A percentile compares a stretch with the other conserved stretches of the same genome.
These are phyloP conservation scores for Pseudopyricularia javanii DNA, from an alignment of 2,329 filamentous ascomycete species.

Conservation along the genomic window DNA sequence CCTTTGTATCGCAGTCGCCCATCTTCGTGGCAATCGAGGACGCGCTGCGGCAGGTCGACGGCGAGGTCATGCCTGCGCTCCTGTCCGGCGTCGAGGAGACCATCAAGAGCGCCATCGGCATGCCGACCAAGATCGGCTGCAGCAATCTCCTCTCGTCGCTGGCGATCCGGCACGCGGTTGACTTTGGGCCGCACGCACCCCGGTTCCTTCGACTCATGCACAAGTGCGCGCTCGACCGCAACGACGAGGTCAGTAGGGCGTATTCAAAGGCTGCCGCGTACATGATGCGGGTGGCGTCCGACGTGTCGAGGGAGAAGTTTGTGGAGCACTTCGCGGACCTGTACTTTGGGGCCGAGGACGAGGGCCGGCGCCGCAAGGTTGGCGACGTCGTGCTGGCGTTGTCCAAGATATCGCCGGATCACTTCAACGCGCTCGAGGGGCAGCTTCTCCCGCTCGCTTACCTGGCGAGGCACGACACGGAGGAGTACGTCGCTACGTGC, in stretches of 20 bases:
- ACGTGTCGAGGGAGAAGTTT: constrained; percentile 36
- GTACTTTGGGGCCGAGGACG: constrained; percentile 75
- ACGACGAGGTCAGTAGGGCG: constrained; percentile 82
- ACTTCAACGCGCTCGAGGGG: constrained; percentile 66
- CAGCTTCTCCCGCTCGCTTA: constrained; percentile 78
- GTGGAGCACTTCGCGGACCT: constrained; percentile 46
- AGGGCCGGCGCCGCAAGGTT: constrained; percentile 59
- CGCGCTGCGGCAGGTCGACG: constrained; percentile 74
- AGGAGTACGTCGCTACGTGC: constrained; percentile 66
- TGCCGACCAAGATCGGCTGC: constrained; percentile 90
- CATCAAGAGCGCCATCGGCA: constrained; percentile 76
- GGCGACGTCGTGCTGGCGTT: constrained; percentile 75
- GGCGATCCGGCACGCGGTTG: constrained; percentile 63
- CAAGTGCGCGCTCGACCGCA: constrained; percentile 77
- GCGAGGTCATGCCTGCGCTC: constrained; percentile 61
- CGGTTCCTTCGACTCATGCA: constrained; percentile 66
- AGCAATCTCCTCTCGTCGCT: constrained; percentile 75
- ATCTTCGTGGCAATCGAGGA: constrained; percentile 88
- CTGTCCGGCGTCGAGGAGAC: constrained; percentile 61
- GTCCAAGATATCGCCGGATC: constrained; percentile 78
- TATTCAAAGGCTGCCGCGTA: constrained; percentile 85
- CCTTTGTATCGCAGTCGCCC: constrained; percentile 71
- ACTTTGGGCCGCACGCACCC: constrained; percentile 65
- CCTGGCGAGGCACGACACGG: constrained; percentile 72
- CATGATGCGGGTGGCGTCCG: constrained; percentile 49